phyloP scores from a whole-genome alignment of 345 rosid genomes.

The Dipteronia dyeriana region DNA sequence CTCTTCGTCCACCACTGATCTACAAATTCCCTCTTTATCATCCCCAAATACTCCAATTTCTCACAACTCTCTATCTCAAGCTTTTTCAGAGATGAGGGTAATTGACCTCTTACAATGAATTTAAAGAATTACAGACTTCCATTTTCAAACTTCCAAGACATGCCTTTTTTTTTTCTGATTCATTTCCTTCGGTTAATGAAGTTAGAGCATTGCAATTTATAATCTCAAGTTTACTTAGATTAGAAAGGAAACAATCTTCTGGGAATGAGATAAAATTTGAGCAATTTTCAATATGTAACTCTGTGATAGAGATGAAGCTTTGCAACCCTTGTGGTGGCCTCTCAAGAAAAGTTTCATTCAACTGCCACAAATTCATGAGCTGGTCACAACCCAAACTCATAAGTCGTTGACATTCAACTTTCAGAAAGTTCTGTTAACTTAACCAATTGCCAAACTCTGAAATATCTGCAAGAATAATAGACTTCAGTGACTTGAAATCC shows the following conservation, averaged over 20 bases:
- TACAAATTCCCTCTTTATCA: background rate
- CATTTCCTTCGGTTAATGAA: background rate
- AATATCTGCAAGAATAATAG: background rate
- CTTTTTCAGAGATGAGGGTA: background rate
- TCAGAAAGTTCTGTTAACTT: background rate
- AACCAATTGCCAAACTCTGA: background rate
- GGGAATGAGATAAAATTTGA: background rate
- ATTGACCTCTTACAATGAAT: background rate
- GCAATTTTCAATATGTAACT: background rate
- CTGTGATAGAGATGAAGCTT: background rate
- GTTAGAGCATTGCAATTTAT: background rate
- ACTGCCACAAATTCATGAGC: too few species aligned
- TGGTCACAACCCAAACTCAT: too few species aligned
- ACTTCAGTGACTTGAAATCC: background rate
- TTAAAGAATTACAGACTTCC: background rate
- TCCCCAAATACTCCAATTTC: slow-evolving; percentile 19
- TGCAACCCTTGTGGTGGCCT: background rate
- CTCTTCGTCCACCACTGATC: background rate
- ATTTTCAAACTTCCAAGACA: background rate
- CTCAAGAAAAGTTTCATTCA: background rate
- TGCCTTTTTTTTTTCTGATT: background rate
- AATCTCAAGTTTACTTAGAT: background rate
- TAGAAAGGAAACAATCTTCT: background rate
- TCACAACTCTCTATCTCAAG: slow-evolving; percentile 3
- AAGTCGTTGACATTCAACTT: too few species aligned